Percentiles rank a stretch among this genome's conserved stretches.
phyloP scores from a whole-genome alignment of 306 rosid species.

The Pyrus bretschneideri region DNA sequence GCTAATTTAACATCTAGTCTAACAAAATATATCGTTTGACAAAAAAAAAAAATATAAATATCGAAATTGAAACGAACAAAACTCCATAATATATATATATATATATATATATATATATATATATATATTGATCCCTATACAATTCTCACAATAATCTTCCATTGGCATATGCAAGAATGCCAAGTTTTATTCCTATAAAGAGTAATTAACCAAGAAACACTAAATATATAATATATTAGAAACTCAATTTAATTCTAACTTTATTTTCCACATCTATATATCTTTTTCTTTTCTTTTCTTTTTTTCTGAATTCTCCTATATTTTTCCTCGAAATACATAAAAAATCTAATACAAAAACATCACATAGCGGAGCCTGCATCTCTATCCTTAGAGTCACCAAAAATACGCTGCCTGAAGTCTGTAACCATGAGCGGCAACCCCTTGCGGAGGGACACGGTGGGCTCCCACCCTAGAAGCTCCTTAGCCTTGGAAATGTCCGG shows the following conservation, averaged over 20 bases:
- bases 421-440: slow-evolving; percentile 87
- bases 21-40: no score
- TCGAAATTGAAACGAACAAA: neutral
- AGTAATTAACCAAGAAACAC: slow-evolving; percentile 3
- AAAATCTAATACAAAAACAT: neutral
- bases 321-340: neutral
- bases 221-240: neutral
- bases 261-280: slow-evolving; percentile 1
- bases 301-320: neutral
- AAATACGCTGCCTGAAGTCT: slow-evolving; percentile 73
- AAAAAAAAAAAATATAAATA: neutral
- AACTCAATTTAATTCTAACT: slow-evolving; percentile 6
- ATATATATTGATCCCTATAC: neutral
- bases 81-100: neutral
- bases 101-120: neutral
- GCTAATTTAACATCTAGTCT: no score
- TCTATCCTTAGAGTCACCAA: slow-evolving; percentile 40
- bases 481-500: slow-evolving; percentile 89
- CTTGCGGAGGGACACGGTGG: slow-evolving; percentile 69
- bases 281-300: neutral
- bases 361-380: neutral
- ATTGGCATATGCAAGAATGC: slow-evolving; percentile 8
- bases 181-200: slow-evolving; percentile 19
- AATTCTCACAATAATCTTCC: slow-evolving; percentile 7
- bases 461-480: slow-evolving; percentile 90